These are phyloP conservation scores for Ramalina intermedia DNA, from an alignment of 495 filamentous ascomycete genomes.

Conservation along the genomic window DNA sequence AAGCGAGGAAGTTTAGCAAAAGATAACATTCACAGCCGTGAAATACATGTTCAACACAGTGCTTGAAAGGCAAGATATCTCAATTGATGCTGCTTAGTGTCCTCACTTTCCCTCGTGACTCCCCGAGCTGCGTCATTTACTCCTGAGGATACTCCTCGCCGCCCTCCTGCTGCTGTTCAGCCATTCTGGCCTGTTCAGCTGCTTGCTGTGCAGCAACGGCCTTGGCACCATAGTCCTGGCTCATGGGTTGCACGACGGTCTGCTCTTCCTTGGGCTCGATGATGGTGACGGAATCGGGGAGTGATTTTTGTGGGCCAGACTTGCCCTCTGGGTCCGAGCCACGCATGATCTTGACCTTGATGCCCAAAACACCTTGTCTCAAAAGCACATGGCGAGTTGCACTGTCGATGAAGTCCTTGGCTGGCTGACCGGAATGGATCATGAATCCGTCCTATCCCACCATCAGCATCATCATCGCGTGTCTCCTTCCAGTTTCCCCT, in stretches of 20 bases:
- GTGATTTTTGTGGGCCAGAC: conserved; percentile 86
- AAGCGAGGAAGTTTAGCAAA: too few relatives aligned
- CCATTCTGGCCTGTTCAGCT: conserved; percentile 55
- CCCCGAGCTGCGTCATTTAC: conserved; percentile 14
- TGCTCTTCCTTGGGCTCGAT: conserved; percentile 99
- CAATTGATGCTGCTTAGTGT: too few relatives aligned
- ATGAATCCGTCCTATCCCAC: conserved; percentile 81
- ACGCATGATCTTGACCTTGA: conserved; percentile 99
- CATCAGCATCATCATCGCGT: conserved; percentile 3
- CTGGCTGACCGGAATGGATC: conserved; percentile 99
- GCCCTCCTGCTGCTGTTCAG: conserved; percentile 42
- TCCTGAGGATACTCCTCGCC: conserved; percentile 20
- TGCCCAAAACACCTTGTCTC: conserved; percentile 97
- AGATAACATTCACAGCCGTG: too few relatives aligned
- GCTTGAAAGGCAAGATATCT: not conserved
- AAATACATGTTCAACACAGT: too few relatives aligned
- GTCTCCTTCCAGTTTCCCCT: too few relatives aligned
- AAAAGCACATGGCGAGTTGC: conserved; percentile 98
- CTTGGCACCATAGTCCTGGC: conserved; percentile 97
- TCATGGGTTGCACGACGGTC: conserved; percentile 80
- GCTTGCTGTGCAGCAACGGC: conserved; percentile 72
- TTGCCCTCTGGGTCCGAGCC: conserved; percentile 99
- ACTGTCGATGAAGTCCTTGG: conserved; percentile 97
- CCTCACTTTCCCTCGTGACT: not conserved
- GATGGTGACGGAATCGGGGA: conserved; percentile 95